A percentile compares a stretch with the other conserved stretches of the same genome.
These are phyloP conservation scores for Penicillium sumatraense DNA, from an alignment of 2,329 filamentous ascomycete genomes.

Conservation along the genomic window DNA sequence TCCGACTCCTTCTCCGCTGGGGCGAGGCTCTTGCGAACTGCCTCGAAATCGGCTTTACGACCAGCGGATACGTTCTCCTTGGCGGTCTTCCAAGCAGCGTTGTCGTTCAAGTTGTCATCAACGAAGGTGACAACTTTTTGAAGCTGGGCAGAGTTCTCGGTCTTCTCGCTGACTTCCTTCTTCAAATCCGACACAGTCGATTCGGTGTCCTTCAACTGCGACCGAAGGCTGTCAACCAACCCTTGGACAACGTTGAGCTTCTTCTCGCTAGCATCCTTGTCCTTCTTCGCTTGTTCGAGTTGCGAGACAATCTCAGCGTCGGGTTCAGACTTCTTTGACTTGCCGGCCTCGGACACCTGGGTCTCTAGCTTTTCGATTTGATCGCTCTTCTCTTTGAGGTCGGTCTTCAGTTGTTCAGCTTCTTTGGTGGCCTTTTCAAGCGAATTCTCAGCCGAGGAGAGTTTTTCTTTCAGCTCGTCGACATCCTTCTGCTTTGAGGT, in stretches of 20 bases:
- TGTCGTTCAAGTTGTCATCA: slow-evolving; percentile 43
- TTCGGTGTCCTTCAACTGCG: slow-evolving; percentile 60
- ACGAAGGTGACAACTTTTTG: slow-evolving; percentile 46
- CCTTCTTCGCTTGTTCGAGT: slow-evolving; percentile 40
- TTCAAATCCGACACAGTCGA: slow-evolving; percentile 52
- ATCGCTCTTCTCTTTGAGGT: slow-evolving; percentile 47
- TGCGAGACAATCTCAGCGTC: slow-evolving; percentile 34
- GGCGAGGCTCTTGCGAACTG: slow-evolving; percentile 37
- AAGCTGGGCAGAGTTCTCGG: slow-evolving; percentile 37
- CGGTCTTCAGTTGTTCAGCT: slow-evolving; percentile 39
- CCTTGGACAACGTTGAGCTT: slow-evolving; percentile 58
- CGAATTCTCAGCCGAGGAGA: slow-evolving; percentile 36
- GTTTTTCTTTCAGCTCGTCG: slow-evolving; percentile 46
- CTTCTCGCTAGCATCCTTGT: slow-evolving; percentile 53
- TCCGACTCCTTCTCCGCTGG: slow-evolving; percentile 28
- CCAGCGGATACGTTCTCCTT: slow-evolving; percentile 40
- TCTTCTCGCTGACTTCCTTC: slow-evolving; percentile 46
- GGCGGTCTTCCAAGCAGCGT: slow-evolving; percentile 39
- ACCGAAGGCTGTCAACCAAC: slow-evolving; percentile 59
- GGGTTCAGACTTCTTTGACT: slow-evolving; percentile 24
- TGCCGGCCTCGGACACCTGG: slow-evolving; percentile 29
- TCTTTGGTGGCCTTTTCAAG: slow-evolving; percentile 34
- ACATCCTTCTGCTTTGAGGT: slow-evolving; percentile 47
- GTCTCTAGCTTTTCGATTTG: slow-evolving; percentile 43
- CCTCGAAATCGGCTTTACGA: slow-evolving; percentile 39